A percentile compares a stretch with the other conserved stretches of the same genome.
Conservation (phyloP, 345 rosid species). For the Lepidium didymum region DNA sequence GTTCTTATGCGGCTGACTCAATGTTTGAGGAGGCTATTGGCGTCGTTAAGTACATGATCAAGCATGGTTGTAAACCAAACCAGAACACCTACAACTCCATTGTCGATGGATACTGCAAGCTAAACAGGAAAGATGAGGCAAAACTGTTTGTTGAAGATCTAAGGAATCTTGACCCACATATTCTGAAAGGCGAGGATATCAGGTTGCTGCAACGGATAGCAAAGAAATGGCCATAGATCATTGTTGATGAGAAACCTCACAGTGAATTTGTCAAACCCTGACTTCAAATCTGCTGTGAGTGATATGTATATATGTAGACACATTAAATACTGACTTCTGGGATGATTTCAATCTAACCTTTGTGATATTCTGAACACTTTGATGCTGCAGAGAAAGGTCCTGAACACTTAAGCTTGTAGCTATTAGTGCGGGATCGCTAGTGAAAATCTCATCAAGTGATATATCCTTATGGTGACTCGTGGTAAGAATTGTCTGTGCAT, state of each 20-base stretch:
- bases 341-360: constrained; percentile 14
- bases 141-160: constrained; percentile 47
- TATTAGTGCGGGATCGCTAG: constrained; percentile 27
- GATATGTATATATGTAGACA: not conserved
- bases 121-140: constrained; percentile 57
- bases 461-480: constrained; percentile 25
- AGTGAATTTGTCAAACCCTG: constrained; percentile 68
- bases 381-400: constrained; percentile 41
- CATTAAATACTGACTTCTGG: not conserved
- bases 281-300: constrained; percentile 84
- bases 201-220: constrained; percentile 58
- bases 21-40: constrained; percentile 74
- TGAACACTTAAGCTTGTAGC: constrained; percentile 38
- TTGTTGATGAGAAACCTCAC: constrained; percentile 83
- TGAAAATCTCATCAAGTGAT: constrained; percentile 34
- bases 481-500: not conserved
- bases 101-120: constrained; percentile 82
- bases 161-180: constrained; percentile 54
- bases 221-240: constrained; percentile 47
- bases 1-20: constrained; percentile 85
- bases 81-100: constrained; percentile 76
- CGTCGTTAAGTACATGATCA: constrained; percentile 74
- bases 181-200: constrained; percentile 42
- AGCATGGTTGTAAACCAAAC: constrained; percentile 63
- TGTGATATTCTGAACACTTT: constrained; percentile 28